Percentiles rank a stretch among this genome's conserved stretches.
phyloP scores from a whole-genome alignment of 2,329 filamentous ascomycete species.

The Geoglossum cookeanum region DNA sequence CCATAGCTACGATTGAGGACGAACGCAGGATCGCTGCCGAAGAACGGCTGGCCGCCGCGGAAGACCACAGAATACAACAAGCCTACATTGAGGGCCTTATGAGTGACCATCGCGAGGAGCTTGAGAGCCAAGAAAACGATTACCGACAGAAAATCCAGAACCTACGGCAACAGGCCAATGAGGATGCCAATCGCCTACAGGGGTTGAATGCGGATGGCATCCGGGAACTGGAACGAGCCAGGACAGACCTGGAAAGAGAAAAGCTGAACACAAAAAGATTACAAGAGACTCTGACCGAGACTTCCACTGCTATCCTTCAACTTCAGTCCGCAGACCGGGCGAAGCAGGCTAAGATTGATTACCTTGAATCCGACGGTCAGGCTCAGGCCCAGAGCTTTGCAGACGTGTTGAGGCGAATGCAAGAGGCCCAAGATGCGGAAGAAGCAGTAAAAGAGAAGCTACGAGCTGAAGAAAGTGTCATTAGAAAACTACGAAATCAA shows the following conservation, averaged over 20 bases:
- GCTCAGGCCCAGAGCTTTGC: slow-evolving; percentile 75
- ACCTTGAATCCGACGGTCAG: slow-evolving; percentile 76
- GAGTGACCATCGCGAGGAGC: slow-evolving; percentile 45
- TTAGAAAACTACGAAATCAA: slow-evolving; percentile 87
- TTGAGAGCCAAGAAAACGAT: slow-evolving; percentile 48
- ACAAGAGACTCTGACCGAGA: slow-evolving; percentile 38
- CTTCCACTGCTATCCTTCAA: slow-evolving; percentile 40
- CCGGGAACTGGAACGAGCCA: slow-evolving; percentile 28
- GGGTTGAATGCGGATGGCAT: neutral
- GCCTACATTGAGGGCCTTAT: slow-evolving; percentile 34
- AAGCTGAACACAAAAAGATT: slow-evolving; percentile 38
- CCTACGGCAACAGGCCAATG: slow-evolving; percentile 31
- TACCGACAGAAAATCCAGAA: slow-evolving; percentile 38
- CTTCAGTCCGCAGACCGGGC: slow-evolving; percentile 60
- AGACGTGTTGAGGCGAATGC: slow-evolving; percentile 59
- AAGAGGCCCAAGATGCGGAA: slow-evolving; percentile 53
- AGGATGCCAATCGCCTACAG: slow-evolving; percentile 29
- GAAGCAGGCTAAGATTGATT: slow-evolving; percentile 65
- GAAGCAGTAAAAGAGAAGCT: slow-evolving; percentile 61
- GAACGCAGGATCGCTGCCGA: slow-evolving; percentile 29
- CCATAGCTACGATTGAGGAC: slow-evolving; percentile 33
- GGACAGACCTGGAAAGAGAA: slow-evolving; percentile 32
- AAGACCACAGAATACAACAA: slow-evolving; percentile 21
- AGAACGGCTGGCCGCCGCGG: slow-evolving; percentile 36
- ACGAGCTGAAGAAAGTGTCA: slow-evolving; percentile 74